Evolutionary conservation across 2,329 filamentous ascomycete genomes (phyloP).

Genomic region (Trichoderma polysporum): DNA sequence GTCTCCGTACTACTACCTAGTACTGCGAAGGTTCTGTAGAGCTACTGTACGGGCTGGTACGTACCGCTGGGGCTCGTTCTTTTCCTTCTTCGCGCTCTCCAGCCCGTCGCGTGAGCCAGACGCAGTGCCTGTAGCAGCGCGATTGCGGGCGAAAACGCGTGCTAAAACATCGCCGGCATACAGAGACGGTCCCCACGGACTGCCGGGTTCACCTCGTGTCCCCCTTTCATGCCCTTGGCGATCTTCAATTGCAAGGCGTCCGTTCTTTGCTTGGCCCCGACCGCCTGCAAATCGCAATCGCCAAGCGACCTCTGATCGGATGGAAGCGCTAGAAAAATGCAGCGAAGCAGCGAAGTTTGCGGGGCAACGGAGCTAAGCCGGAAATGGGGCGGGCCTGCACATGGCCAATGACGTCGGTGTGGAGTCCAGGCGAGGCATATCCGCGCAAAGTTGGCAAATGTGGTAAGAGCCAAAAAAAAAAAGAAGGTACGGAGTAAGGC

Average conservation of each 20-base stretch:
- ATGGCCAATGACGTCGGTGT: constrained; percentile 17
- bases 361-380: constrained; percentile 11
- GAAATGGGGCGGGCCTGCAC: background rate
- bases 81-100: background rate
- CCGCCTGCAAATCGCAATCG: background rate
- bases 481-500: background rate
- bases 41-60: background rate
- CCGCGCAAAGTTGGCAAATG: background rate
- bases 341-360: constrained; percentile 20
- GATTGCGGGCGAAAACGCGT: background rate
- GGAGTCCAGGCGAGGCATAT: constrained; percentile 9
- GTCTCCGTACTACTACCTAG: background rate
- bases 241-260: background rate
- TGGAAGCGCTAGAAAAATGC: constrained; percentile 20
- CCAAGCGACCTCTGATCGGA: constrained; percentile 12
- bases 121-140: background rate
- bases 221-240: background rate
- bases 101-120: constrained; percentile 14
- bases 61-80: background rate
- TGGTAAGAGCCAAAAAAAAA: background rate
- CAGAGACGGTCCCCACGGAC: background rate
- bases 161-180: background rate
- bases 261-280: background rate
- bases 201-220: background rate
- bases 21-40: no score